Conservation (phyloP, 139 green algal species). For the Coelastrella sp. region DNA sequence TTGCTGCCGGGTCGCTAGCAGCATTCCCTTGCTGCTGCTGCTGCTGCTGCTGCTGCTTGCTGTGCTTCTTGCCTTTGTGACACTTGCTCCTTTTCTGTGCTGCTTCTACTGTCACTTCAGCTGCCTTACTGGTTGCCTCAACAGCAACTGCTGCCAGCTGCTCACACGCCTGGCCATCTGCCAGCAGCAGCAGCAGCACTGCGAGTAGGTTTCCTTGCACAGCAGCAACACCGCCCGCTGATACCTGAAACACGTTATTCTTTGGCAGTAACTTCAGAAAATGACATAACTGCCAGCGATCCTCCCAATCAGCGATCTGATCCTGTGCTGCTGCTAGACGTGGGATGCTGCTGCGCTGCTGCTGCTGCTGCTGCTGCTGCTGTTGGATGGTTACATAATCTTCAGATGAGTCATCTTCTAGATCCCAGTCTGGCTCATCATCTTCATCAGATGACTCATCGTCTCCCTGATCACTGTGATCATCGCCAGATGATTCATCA, state of each 20-base stretch:
- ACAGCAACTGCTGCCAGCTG: neutral
- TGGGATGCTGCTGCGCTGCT: neutral
- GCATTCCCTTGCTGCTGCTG: neutral
- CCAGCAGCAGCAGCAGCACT: conserved; percentile 40
- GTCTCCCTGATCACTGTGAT: neutral
- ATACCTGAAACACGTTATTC: conserved; percentile 53
- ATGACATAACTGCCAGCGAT: conserved; percentile 30
- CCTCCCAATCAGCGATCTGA: conserved; percentile 40
- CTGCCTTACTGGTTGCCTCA: neutral
- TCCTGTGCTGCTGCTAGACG: neutral
- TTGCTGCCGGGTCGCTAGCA: neutral
- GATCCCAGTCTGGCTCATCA: conserved; percentile 41
- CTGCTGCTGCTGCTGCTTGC: too few species aligned
- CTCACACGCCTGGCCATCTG: conserved; percentile 11
- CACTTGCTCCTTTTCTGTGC: neutral
- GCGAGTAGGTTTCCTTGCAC: conserved; percentile 22
- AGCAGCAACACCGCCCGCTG: neutral
- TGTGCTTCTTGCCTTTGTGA: neutral
- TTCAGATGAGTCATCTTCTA: conserved; percentile 38
- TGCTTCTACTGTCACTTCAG: neutral
- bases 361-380: conserved; percentile 45
- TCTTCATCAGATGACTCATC: conserved; percentile 5
- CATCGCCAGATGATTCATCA: conserved; percentile 1
- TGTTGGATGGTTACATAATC: neutral
- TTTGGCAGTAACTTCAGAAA: conserved; percentile 50